Base-by-base conservation (phyloP, 371 early-diverging fungal genomes). In the Gilbertella persicaria region DNA sequence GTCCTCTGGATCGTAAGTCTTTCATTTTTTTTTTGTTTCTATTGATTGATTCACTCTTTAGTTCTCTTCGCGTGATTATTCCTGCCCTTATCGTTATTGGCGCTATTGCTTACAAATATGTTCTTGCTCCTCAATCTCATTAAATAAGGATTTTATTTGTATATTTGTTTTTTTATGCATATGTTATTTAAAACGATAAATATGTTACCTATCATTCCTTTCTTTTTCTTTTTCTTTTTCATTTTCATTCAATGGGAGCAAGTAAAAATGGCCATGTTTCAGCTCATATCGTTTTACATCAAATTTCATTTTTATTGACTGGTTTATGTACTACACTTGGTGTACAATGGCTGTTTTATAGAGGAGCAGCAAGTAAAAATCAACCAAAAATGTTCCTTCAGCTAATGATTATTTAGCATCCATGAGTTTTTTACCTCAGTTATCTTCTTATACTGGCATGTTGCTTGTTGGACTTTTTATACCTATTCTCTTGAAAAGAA, bases 281-380 rank as follows among this genome's bases (percentile, higher is more conserved):
- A n/a, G n/a, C n/a, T 19, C 48, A 62, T 45, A 71, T 71, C 7
- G 30, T 73, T 12, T 50, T 61, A 28, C 80, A 85, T 45, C 82
- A 85, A 46, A 33, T 71, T 21, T 64, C 68, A 7, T 85, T 83
- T 55, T 59, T 85, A 3, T 25, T 75, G 13, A 78, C 83, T 10
- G 85, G 85, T 7, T 63, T 85, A 24, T 73, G 67, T 46, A 77
- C 75, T 25, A 82, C 85, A 2, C 62, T 85, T 21, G 82, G 79
- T 9, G 66, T 75, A 1, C 85, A 85, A 55, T 85, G 81, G 78
- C 44, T 85, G 13, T 79, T 82, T 49, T 85, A 85, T 58, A 74
- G 72, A 61, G 83, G 83, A 25, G 85, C 82, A 30, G 81, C 85
- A 7, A 78, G 83, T 82, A 74, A 71, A 78, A 50, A 40, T 26